Base-by-base conservation (phyloP, 805 yeast species). In the Candida loeiensis region DNA sequence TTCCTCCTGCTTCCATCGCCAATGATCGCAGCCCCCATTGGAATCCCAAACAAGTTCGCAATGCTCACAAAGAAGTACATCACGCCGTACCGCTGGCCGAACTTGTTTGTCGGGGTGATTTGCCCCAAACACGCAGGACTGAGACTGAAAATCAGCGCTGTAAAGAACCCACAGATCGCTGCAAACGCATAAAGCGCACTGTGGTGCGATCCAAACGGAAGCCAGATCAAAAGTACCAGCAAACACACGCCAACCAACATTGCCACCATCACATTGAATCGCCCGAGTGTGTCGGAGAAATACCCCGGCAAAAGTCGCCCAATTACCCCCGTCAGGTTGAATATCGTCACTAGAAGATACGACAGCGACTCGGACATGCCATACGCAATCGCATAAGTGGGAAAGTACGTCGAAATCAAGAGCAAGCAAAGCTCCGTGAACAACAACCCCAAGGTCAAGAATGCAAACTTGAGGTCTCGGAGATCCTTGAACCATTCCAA, bases 51-150 rank as follows among this genome's bases (percentile, higher is more conserved):
- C 31, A 66, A 50, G 36, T 61, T 58, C 3, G 65, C 66, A 15
- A 57, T 41, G 37, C 86, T 74, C 9, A 77, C 79, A 49, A 79
- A 58, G 36, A 77, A 78, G 55, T 80, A 82, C 45, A 80, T 73
- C 12, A 86, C 71, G 0, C 89, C 89, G 47, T 78, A 84, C 15
- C 83, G 61, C 45, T 76, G 79, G 14, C 90, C 90, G 54, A 82
- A 83, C 40, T 79, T 75, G 43, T 71, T 66, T 0, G 82, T 79
- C 12, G 71, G 73, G n/a, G 82, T 75, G 20, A 85, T 77, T 34
- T 76, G 74, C 0, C 85, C 76, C n/a, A 82, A 71, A 45, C 90
- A 82, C 3, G 78, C 80, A 0, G 91, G 88, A 0, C 84, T 74
- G 36, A 84, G 52, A 0, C 85, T 72, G 30, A 85, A 62, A 4